phyloP scores from a whole-genome alignment of 371 early-diverging fungal species.

The Lichtheimia corymbifera region DNA sequence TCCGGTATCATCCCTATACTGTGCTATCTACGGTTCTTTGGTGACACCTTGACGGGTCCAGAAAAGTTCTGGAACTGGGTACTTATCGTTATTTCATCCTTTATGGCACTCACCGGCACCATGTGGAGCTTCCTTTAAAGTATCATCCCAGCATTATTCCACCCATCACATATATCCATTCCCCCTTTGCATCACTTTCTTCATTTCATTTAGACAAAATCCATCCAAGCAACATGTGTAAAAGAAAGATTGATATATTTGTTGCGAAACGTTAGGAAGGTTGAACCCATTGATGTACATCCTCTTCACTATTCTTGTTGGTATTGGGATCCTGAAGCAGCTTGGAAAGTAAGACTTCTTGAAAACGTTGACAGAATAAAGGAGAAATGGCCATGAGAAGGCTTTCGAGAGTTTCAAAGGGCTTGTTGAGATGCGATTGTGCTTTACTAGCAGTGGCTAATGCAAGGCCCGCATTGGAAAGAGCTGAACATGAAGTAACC shows the following conservation, averaged over 20 bases:
- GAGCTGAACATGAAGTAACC: conserved; percentile 36
- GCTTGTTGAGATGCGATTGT: conserved; percentile 23
- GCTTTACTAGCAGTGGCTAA: conserved; percentile 23
- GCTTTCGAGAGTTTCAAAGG: conserved; percentile 45
- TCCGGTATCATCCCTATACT: conserved; percentile 61
- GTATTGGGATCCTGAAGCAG: conserved; percentile 10
- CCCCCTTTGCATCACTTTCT: too few species aligned
- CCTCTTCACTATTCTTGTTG: conserved; percentile 11
- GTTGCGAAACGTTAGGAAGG: not conserved
- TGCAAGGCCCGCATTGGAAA: conserved; percentile 20
- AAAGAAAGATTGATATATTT: too few species aligned
- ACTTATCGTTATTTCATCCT: conserved; percentile 22
- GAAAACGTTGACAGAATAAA: conserved; percentile 38
- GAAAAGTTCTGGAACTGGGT: conserved; percentile 17
- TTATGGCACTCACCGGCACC: conserved; percentile 36
- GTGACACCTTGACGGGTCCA: conserved; percentile 17
- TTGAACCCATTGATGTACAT: conserved; percentile 28
- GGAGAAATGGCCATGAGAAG: conserved; percentile 42
- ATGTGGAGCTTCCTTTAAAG: conserved; percentile 36
- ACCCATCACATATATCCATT: not conserved
- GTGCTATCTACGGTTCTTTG: conserved; percentile 51
- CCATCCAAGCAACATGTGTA: too few species aligned
- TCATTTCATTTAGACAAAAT: too few species aligned
- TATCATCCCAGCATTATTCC: not conserved
- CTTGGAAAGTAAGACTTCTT: conserved; percentile 31